Evolutionary conservation across 2,329 filamentous ascomycete genomes (phyloP), one percentile per base, ranked within the genome.

Genomic region (Pyricularia pennisetigena): DNA sequence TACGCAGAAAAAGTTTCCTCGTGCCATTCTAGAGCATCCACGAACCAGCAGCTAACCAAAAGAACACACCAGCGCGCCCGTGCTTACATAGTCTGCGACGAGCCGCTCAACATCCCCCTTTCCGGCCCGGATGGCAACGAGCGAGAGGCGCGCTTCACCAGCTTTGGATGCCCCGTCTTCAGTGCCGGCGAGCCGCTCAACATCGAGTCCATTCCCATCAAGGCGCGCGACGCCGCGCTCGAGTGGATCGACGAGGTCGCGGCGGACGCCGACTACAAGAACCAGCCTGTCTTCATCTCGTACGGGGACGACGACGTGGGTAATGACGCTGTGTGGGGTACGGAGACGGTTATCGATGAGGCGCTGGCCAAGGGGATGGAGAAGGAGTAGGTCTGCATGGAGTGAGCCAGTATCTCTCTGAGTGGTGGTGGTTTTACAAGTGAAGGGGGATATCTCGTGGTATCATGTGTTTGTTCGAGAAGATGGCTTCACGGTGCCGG

Each of bases 121-220:
- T 79, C 84, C 0, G 84, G 85, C 0, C 79, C 84, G 1, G 74
- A 80, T 1, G 83, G 84, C 10, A 86, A 85, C 71, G 74, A 77
- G 0, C 71, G 75, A 16, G 77, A 79, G 2, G 68, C 71, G 1
- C 72, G 74, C 54, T 79, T 82, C 73, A 80, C 80, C 0, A 71
- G 76, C 12, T 80, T 85, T 62, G 89, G 90, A 5, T 90, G 86
- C 71, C 90, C 90, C 4, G 84, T 88, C 70, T 90, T 90, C 76
- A 89, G 89, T n/a, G 85, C 88, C 1, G 89, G 89, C 3, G 86
- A 90, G 70, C 86, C 90, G 70, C 72, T 81, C 41, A 81, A 87
- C 73, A 79, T 79, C 8, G 91, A 96, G 75, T 80, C 81, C 54
- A 83, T 92, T 70, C 82, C 94, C 67, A 80, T 89, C n/a, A 72